Percentiles rank a stretch among this genome's conserved stretches.
Evolutionary conservation across 768 basidiomycete species (phyloP).

Genomic region (Pleurotus platypus): DNA sequence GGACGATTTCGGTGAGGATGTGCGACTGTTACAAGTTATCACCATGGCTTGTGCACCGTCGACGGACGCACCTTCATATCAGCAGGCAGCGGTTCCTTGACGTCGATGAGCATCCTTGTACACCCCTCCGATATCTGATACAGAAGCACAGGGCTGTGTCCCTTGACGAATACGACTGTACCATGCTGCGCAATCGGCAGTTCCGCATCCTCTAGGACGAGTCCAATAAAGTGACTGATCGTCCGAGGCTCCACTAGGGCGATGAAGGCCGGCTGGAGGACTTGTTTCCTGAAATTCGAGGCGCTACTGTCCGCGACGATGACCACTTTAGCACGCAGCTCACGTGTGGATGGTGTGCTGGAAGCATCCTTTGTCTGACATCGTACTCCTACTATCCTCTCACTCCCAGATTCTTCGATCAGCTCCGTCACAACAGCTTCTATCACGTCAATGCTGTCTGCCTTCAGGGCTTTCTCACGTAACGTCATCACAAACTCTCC

Average conservation of each 20-base stretch:
- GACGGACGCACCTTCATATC: slow-evolving; percentile 63
- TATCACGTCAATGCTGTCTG: slow-evolving; percentile 72
- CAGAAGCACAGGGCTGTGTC: slow-evolving; percentile 82
- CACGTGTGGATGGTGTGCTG: slow-evolving; percentile 35
- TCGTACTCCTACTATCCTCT: slow-evolving; percentile 64
- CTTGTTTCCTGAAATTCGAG: slow-evolving; percentile 78
- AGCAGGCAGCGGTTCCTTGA: slow-evolving; percentile 78
- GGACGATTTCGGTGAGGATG: slow-evolving; percentile 70
- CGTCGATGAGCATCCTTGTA: slow-evolving; percentile 91
- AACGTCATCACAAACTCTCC: slow-evolving; percentile 84
- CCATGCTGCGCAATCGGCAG: slow-evolving; percentile 80
- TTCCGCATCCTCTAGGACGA: slow-evolving; percentile 71
- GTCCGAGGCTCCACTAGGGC: slow-evolving; percentile 39
- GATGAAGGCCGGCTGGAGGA: slow-evolving; percentile 48
- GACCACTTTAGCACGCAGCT: slow-evolving; percentile 59
- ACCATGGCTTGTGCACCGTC: not conserved
- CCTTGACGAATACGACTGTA: slow-evolving; percentile 78
- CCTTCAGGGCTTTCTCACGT: slow-evolving; percentile 55
- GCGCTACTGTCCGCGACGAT: slow-evolving; percentile 93
- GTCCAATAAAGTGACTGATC: slow-evolving; percentile 81
- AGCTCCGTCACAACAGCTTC: slow-evolving; percentile 83
- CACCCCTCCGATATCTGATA: slow-evolving; percentile 89
- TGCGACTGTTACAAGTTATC: slow-evolving; percentile 40
- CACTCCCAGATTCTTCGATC: slow-evolving; percentile 49
- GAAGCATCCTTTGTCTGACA: slow-evolving; percentile 45